Evolutionary conservation across 148 eudicot species (phyloP).

Genomic region (Vaccinium vitisidaea): DNA sequence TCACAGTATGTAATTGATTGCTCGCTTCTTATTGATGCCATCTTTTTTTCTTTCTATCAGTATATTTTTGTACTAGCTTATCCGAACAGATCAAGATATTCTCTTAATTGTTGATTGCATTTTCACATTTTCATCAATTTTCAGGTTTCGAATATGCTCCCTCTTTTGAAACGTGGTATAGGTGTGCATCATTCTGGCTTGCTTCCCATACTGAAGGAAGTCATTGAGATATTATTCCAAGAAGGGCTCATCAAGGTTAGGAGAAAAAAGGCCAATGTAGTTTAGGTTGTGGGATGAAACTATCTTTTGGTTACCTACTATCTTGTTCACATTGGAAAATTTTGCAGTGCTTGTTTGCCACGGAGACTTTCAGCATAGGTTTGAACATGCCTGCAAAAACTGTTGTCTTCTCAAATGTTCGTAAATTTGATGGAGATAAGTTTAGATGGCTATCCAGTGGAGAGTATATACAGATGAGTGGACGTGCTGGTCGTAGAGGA

Average conservation of each 20-base stretch:
- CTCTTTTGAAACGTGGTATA: constrained; percentile 93
- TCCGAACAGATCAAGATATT: not conserved
- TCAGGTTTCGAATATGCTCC: constrained; percentile 95
- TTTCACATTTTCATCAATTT: constrained; percentile 16
- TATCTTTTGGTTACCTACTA: not conserved
- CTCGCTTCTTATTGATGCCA: not conserved
- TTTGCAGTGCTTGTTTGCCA: constrained; percentile 92
- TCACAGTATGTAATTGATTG: not conserved
- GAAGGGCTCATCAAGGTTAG: constrained; percentile 96
- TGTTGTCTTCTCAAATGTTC: constrained; percentile 95
- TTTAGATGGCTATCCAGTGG: constrained; percentile 98
- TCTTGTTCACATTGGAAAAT: constrained; percentile 23
- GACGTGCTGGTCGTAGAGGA: constrained; percentile 99
- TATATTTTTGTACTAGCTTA: not conserved
- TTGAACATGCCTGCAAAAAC: constrained; percentile 99
- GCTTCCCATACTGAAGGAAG: constrained; percentile 98
- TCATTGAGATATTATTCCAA: constrained; percentile 92
- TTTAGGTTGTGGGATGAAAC: constrained; percentile 9
- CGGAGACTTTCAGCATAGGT: constrained; percentile 99
- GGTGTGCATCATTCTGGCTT: constrained; percentile 99
- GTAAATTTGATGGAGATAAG: constrained; percentile 95
- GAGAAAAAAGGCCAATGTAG: not conserved
- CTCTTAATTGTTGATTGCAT: not conserved
- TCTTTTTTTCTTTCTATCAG: not conserved
- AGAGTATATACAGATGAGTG: constrained; percentile 99